A percentile compares a stretch with the other conserved stretches of the same genome.
Evolutionary conservation across 768 basidiomycete species (phyloP).

Genomic region (Lepiota venenata): DNA sequence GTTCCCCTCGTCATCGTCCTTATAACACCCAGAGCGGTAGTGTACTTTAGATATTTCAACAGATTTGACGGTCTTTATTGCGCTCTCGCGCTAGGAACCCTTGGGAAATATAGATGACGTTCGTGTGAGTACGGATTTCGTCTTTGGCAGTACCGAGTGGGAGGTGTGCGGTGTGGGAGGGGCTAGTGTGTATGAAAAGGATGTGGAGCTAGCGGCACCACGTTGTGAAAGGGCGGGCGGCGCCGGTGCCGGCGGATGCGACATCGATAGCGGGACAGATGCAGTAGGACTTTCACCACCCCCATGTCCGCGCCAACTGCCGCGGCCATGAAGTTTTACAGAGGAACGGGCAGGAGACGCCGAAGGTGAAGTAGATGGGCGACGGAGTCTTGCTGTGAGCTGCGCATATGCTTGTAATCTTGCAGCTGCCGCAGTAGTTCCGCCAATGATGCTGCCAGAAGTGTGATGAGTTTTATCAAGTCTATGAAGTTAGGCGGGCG

Average conservation of each 20-base stretch:
- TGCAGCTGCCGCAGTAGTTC: conserved; percentile 6
- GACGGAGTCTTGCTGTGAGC: conserved; percentile 8
- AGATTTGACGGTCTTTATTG: conserved; percentile 65
- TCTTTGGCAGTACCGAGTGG: conserved; percentile 13
- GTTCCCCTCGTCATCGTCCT: conserved; percentile 15
- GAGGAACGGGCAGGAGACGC: conserved; percentile 2
- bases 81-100: conserved; percentile 24
- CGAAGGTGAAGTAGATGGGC: conserved; percentile 11
- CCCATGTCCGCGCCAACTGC: neutral
- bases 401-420: conserved; percentile 10
- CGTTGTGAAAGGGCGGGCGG: neutral
- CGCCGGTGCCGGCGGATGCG: neutral
- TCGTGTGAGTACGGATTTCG: conserved; percentile 59
- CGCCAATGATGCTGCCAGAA: conserved; percentile 1
- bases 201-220: conserved; percentile 4
- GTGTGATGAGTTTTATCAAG: conserved; percentile 2
- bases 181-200: conserved; percentile 8
- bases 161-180: neutral
- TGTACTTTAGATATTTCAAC: conserved; percentile 62
- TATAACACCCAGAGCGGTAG: conserved; percentile 25
- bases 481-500: conserved; percentile 10
- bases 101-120: conserved; percentile 47
- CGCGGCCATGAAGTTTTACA: neutral
- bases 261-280: neutral
- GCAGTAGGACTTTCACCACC: neutral